Evolutionary conservation across 2,329 filamentous ascomycete species (phyloP).

Genomic region (Sarocladiaceae sp.): DNA sequence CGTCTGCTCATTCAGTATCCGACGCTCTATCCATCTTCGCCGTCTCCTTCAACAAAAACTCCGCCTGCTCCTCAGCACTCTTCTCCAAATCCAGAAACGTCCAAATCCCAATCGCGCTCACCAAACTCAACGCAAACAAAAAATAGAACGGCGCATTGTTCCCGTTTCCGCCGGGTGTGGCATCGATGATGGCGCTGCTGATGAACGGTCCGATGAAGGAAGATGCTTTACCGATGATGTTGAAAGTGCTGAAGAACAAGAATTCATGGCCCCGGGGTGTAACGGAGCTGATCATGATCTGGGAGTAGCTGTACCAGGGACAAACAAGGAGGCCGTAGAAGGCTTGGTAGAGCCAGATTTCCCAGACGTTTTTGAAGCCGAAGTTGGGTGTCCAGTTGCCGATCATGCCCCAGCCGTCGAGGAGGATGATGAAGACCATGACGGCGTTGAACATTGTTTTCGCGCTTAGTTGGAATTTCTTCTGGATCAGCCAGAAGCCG

Average conservation of each 20-base stretch:
- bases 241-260: conserved; percentile 66
- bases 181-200: conserved; percentile 66
- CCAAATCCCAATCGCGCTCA: conserved; percentile 49
- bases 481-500: conserved; percentile 57
- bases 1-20: not conserved
- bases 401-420: conserved; percentile 47
- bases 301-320: conserved; percentile 67
- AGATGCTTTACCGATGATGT: conserved; percentile 64
- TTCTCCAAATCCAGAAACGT: conserved; percentile 57
- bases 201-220: conserved; percentile 66
- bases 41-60: conserved; percentile 40
- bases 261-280: conserved; percentile 66
- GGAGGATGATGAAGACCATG: conserved; percentile 56
- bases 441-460: conserved; percentile 67
- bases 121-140: conserved; percentile 52
- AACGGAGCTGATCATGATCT: conserved; percentile 68
- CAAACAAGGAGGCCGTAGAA: conserved; percentile 65
- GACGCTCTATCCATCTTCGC: conserved; percentile 12
- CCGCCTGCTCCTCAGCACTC: conserved; percentile 54
- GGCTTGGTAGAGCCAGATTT: conserved; percentile 40
- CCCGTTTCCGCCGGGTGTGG: conserved; percentile 47
- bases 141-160: conserved; percentile 64
- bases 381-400: conserved; percentile 41
- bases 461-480: conserved; percentile 52
- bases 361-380: conserved; percentile 42